Evolutionary conservation across 2,329 filamentous ascomycete species (phyloP).

Genomic region (Fusarium circinatum): DNA sequence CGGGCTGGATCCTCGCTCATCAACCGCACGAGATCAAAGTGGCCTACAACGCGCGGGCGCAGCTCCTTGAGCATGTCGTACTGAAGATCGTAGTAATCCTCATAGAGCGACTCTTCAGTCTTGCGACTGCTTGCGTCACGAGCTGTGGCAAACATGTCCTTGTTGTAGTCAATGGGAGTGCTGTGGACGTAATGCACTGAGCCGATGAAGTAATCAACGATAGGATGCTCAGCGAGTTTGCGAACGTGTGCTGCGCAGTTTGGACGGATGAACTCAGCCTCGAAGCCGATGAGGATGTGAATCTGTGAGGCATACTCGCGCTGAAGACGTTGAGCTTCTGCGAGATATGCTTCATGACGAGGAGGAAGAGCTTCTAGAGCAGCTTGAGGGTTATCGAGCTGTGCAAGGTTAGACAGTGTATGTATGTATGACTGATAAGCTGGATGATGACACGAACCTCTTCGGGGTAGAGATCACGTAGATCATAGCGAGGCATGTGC

Average conservation of each 20-base stretch:
- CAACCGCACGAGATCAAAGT: constrained; percentile 92
- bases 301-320: constrained; percentile 76
- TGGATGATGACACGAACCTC: constrained; percentile 65
- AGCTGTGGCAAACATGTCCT: constrained; percentile 67
- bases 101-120: constrained; percentile 78
- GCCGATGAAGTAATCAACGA: constrained; percentile 90
- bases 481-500: constrained; percentile 86
- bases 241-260: constrained; percentile 67
- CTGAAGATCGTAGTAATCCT: constrained; percentile 90
- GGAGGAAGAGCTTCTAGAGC: constrained; percentile 60
- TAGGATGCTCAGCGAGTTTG: constrained; percentile 68
- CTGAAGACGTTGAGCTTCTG: constrained; percentile 79
- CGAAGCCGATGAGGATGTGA: constrained; percentile 87
- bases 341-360: constrained; percentile 77
- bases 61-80: constrained; percentile 79
- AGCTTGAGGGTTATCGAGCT: constrained; percentile 61
- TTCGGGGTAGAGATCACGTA: constrained; percentile 88
- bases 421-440: not conserved
- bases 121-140: constrained; percentile 51
- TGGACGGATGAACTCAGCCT: constrained; percentile 90
- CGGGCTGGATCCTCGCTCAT: constrained; percentile 75
- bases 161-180: constrained; percentile 90
- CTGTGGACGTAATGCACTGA: constrained; percentile 90
- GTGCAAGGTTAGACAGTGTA: constrained; percentile 15
- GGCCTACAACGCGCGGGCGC: constrained; percentile 82